These are phyloP conservation scores for Sphaerosporella brunnea DNA, from an alignment of 495 filamentous ascomycete species.

Conservation along the genomic window DNA sequence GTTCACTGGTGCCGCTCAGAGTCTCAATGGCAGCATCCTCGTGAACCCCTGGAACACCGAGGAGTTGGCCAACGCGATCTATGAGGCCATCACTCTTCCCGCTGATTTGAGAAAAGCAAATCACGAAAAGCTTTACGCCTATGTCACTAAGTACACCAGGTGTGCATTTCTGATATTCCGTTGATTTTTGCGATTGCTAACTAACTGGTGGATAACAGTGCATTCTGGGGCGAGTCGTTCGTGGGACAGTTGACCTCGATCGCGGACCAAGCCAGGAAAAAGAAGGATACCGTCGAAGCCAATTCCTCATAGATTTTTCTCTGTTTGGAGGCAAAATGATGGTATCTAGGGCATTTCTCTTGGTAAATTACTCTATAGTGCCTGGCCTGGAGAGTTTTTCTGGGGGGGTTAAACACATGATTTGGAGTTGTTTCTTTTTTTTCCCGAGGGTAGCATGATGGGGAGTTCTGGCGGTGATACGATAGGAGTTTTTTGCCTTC, in stretches of 20 bases:
- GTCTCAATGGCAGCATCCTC: conserved; percentile 65
- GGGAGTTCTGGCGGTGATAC: no score
- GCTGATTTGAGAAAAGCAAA: conserved; percentile 68
- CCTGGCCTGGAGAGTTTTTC: no score
- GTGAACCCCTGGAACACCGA: conserved; percentile 88
- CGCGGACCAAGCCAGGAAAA: conserved; percentile 35
- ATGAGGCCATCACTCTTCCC: conserved; percentile 67
- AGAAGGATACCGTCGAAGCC: not conserved
- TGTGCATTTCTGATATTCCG: conserved; percentile 21
- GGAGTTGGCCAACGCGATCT: conserved; percentile 69
- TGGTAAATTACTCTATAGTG: no score
- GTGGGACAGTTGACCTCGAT: conserved; percentile 66
- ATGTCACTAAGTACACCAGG: conserved; percentile 79
- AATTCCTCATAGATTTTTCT: no score
- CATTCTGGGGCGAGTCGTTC: conserved; percentile 95
- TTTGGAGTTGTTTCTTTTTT: no score
- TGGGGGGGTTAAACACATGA: no score
- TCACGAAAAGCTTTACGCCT: conserved; percentile 61
- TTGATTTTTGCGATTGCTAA: not conserved
- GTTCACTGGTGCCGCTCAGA: conserved; percentile 77
- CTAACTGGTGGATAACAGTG: conserved; percentile 35
- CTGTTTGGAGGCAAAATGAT: no score
- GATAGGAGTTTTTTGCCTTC: no score
- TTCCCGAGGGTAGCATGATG: no score
- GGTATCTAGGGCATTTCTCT: no score